A percentile compares a stretch with the other conserved stretches of the same genome.
Conservation (phyloP, 805 yeast species). For the Candida suzukii region DNA sequence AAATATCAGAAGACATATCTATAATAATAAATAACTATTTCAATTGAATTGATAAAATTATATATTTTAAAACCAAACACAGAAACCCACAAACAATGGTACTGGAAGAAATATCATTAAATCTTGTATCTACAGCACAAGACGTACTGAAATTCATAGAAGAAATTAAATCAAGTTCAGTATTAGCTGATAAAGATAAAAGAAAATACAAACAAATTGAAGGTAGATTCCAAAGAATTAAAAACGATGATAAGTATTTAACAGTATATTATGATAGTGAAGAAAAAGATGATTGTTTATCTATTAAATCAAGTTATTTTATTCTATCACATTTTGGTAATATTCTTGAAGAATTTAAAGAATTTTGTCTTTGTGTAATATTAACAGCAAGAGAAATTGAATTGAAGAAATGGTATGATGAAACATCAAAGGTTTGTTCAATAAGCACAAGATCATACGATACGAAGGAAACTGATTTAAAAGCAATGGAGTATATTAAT, state of each 20-base stretch:
- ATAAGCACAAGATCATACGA: conserved; percentile 27
- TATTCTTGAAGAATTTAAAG: conserved; percentile 28
- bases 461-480: conserved; percentile 19
- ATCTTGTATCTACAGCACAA: conserved; percentile 21
- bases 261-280: conserved; percentile 29
- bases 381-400: conserved; percentile 46
- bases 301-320: conserved; percentile 36
- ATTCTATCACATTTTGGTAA: conserved; percentile 34
- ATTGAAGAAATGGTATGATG: conserved; percentile 41
- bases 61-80: not conserved
- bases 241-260: conserved; percentile 42
- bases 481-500: conserved; percentile 28
- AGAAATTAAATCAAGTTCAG: conserved; percentile 22
- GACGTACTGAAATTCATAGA: conserved; percentile 15
- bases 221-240: conserved; percentile 39
- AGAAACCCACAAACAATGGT: conserved; percentile 1
- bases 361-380: conserved; percentile 39
- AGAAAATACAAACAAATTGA: conserved; percentile 38
- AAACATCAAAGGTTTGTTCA: conserved; percentile 34
- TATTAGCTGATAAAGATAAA: conserved; percentile 32
- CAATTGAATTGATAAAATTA: too few species aligned
- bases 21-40: too few species aligned
- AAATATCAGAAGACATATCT: too few species aligned
- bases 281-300: conserved; percentile 21
- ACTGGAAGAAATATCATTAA: conserved; percentile 20